Conservation (phyloP, 495 filamentous ascomycete genomes). For the Sporormia fimetaria region DNA sequence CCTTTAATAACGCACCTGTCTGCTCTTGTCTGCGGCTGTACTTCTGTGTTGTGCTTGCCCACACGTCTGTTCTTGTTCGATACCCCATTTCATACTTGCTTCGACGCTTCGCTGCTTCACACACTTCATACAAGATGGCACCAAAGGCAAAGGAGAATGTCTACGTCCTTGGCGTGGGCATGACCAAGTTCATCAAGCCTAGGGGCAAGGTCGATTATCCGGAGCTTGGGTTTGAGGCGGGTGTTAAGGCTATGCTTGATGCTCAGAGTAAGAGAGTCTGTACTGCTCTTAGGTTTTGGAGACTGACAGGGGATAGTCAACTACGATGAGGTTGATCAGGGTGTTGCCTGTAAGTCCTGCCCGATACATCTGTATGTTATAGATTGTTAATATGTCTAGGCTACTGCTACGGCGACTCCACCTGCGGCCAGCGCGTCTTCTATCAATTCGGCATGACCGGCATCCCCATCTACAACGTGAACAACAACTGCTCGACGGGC, state of each 20-base stretch:
- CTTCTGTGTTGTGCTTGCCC: not conserved
- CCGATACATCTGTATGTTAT: no score
- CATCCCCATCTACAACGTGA: slow-evolving; percentile 94
- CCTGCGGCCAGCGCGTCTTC: slow-evolving; percentile 92
- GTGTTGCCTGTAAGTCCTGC: no score
- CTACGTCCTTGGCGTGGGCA: slow-evolving; percentile 94
- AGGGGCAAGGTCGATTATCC: slow-evolving; percentile 82
- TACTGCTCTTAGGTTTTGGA: no score
- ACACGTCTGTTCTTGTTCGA: not conserved
- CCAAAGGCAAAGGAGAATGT: slow-evolving; percentile 40
- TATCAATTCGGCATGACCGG: slow-evolving; percentile 97
- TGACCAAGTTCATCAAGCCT: slow-evolving; percentile 99
- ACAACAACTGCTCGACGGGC: slow-evolving; percentile 96
- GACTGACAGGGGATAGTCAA: no score
- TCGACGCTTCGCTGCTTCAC: not conserved
- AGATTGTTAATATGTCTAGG: no score
- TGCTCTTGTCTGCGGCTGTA: not conserved
- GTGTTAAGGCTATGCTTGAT: slow-evolving; percentile 90
- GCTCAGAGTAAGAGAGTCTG: no score
- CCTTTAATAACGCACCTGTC: not conserved
- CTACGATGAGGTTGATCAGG: slow-evolving; percentile 93
- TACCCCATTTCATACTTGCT: not conserved
- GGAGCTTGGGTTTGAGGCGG: slow-evolving; percentile 88
- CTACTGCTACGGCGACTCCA: slow-evolving; percentile 93
- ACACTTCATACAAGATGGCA: not conserved